Conservation (phyloP, 441 rosid genomes). For the Hura crepitans region DNA sequence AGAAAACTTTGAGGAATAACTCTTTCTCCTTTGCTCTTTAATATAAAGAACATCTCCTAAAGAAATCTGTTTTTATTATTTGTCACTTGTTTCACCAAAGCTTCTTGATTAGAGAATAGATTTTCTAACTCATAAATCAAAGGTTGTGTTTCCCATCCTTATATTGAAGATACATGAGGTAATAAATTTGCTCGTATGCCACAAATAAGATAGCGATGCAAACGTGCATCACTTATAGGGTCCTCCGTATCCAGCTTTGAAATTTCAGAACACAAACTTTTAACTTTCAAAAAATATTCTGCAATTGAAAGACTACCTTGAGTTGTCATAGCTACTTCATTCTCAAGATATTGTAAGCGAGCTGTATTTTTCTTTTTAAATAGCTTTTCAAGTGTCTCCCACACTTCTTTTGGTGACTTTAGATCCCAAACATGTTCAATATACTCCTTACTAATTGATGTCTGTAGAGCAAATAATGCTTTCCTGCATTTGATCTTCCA, state of each 20-base stretch:
- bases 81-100: background rate
- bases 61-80: background rate
- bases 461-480: too few species aligned
- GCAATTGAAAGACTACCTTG: too few species aligned
- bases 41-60: background rate
- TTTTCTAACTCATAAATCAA: background rate
- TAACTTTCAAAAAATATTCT: background rate
- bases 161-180: too few species aligned
- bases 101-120: background rate
- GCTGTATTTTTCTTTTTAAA: background rate
- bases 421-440: too few species aligned
- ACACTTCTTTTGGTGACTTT: too few species aligned
- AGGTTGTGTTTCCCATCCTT: too few species aligned
- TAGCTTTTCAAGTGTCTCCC: too few species aligned
- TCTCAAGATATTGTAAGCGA: background rate
- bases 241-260: background rate
- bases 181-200: too few species aligned
- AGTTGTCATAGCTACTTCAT: background rate
- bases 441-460: too few species aligned
- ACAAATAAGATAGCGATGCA: too few species aligned
- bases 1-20: background rate
- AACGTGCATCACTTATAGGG: too few species aligned
- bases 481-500: too few species aligned
- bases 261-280: constrained; percentile 1
- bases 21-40: background rate